A percentile compares a stretch with the other conserved stretches of the same genome.
phyloP scores from a whole-genome alignment of 176 grass and related monocot genomes.

The Bromus sterilis region DNA sequence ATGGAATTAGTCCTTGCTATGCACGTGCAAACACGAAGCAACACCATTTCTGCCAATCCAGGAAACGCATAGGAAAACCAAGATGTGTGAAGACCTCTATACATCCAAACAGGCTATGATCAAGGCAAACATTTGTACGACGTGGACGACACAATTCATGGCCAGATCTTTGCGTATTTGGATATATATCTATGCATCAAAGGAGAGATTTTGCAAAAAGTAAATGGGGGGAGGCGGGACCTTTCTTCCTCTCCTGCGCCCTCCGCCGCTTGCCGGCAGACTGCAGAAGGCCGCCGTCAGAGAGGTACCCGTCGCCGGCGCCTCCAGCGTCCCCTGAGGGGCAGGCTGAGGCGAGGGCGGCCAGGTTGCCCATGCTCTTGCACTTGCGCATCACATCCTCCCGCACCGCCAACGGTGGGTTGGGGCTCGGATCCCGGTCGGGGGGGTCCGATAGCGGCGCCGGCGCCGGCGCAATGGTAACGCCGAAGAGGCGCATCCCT shows the following conservation, averaged over 20 bases:
- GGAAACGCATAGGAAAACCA: neutral
- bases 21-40: neutral
- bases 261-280: slow-evolving; percentile 33
- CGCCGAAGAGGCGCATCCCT: slow-evolving; percentile 54
- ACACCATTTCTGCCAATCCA: slow-evolving; percentile 14
- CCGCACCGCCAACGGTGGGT: slow-evolving; percentile 23
- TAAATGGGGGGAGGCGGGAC: slow-evolving; percentile 32
- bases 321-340: slow-evolving; percentile 12
- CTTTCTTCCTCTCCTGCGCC: slow-evolving; percentile 60
- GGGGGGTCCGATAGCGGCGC: slow-evolving; percentile 6
- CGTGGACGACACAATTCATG: neutral
- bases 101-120: slow-evolving; percentile 1
- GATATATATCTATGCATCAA: neutral
- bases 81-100: neutral
- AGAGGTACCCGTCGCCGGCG: slow-evolving; percentile 38
- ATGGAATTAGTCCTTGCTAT: neutral
- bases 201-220: neutral
- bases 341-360: neutral
- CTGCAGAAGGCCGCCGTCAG: slow-evolving; percentile 43
- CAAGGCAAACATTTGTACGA: neutral
- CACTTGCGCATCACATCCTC: slow-evolving; percentile 68
- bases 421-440: slow-evolving; percentile 30
- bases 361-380: slow-evolving; percentile 64
- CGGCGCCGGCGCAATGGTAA: slow-evolving; percentile 46
- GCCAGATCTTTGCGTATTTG: slow-evolving; percentile 27